Evolutionary conservation across 306 rosid genomes (phyloP), one percentile per base, ranked within the genome.

Genomic region (Rosa lucieae): DNA sequence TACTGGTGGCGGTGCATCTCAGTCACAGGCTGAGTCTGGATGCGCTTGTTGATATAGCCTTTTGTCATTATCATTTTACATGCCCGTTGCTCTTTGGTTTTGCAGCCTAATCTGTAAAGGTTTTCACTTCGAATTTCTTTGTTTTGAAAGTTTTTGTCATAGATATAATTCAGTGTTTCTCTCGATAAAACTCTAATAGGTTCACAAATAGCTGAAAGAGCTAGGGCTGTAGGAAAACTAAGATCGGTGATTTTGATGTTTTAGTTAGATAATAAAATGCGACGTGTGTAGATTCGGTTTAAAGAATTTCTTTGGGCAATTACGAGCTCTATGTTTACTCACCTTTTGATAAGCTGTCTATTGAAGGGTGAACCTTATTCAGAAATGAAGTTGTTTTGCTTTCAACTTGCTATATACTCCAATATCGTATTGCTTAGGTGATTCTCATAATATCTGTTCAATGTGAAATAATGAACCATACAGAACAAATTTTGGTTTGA

Each of bases 21-120:
- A 37, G 71, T 87, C 93, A 18, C 97, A 88, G 79, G 52, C 87
- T 61, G 84, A 87, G 86, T 63, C 90, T 0, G 89, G 94, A 80
- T 93, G 98, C 68, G 75, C 94, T 74, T 93, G 97, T 84, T 93
- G 72, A 67, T 67, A 67, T 67, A 52, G 76, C 32, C 23, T 32
- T 58, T 73, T 51, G 17, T 56, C 76, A 35, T 51, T 29, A 37
- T 48, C 39, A n/a, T 47, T 48, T 77, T 46, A 26, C 3, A n/a
- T 65, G 59, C 73, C 53, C 20, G 32, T 83, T 73, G 69, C 70
- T 76, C 70, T 77, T 84, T 78, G 67, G 72, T 61, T 72, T 82
- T 53, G 32, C 59, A 58, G 74, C 75, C 55, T 72, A 56, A 77
- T 77, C 72, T 84, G 86, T 84, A 85, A 76, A 87, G 70, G 75